Base-by-base conservation (phyloP, 1,284 basidiomycete species). In the Chondrostereum purpureum region DNA sequence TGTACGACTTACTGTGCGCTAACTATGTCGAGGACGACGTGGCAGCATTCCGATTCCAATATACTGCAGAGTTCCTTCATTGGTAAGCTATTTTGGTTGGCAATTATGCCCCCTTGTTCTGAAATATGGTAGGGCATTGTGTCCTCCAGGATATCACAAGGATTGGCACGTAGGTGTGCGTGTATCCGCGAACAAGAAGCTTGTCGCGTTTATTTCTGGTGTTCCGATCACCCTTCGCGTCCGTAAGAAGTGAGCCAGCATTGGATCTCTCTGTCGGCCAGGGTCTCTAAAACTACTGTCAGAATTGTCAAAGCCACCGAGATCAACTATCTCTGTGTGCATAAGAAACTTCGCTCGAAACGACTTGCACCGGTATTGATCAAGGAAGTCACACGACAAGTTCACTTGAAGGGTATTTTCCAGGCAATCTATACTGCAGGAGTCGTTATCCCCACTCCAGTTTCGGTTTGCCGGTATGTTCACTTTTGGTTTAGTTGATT, bases 1-100 rank as follows among this genome's bases (percentile, higher is more conserved):
- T 98, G 8, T 92, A 97, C 58, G 86, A 93, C 50, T 74, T 99
- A 5, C 73, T 99, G 16, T 95, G 91, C 1, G 73, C 84, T 10
- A 91, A 99, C 66, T 99, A 99, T 56, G 94, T 99, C 39, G 96
- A 99, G 65, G 96, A 99, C 61, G 88, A 92, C 55, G 88, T 94
- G 46, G 93, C 94, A 4, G 81, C 88, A 21, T 96, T 99, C 75
- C 82, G 96, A 20, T 98, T 99, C 75, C 84, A 92, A 59, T 99
- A 99, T 61, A 89, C 85, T 36, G 83, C 92, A 4, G 92, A 97
- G 63, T 99, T 99, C 64, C 68, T 99, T 40, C 73, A 86, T 61
- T 99, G 96, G 96, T 91, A 55, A 39, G 67, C 47, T 54, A 49
- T 41, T 35, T 3, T 45, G n/a, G 20, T 18, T 16, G 42, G 16